Evolutionary conservation across 176 grass and related monocot species (phyloP).

Genomic region (Hyparrhenia diplandra): DNA sequence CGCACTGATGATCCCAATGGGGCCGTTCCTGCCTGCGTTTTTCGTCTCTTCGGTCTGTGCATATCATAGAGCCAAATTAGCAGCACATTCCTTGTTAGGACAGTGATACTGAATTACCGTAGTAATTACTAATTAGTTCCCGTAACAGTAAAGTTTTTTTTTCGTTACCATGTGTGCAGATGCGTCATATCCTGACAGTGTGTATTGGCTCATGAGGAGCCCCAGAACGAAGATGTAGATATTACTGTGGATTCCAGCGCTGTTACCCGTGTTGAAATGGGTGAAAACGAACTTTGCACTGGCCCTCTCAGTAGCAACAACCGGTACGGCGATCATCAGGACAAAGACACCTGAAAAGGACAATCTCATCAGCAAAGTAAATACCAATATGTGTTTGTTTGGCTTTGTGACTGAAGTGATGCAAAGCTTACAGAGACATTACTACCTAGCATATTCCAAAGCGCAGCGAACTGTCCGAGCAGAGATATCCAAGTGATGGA

Average conservation of each 20-base stretch:
- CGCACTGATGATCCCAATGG: slow-evolving; percentile 68
- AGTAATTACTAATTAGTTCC: neutral
- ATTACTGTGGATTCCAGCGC: slow-evolving; percentile 68
- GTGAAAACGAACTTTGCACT: slow-evolving; percentile 76
- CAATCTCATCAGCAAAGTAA: no score
- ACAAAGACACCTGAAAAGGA: slow-evolving; percentile 58
- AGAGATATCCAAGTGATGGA: slow-evolving; percentile 74
- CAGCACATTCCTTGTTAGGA: neutral
- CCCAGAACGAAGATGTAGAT: slow-evolving; percentile 79
- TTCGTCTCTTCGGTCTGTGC: slow-evolving; percentile 86
- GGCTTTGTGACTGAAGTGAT: neutral
- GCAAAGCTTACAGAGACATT: no score
- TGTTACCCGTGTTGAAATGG: slow-evolving; percentile 76
- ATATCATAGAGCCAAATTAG: no score
- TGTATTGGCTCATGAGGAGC: slow-evolving; percentile 88
- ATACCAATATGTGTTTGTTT: no score
- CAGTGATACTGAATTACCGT: neutral
- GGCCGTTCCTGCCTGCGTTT: slow-evolving; percentile 63
- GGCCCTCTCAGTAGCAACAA: slow-evolving; percentile 68
- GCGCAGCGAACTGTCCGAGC: slow-evolving; percentile 71
- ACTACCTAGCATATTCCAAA: slow-evolving; percentile 85
- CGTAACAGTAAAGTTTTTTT: neutral
- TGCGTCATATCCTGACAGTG: slow-evolving; percentile 70
- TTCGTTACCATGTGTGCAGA: slow-evolving; percentile 47
- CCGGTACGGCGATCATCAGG: slow-evolving; percentile 64